Base-by-base conservation (phyloP, 208 protist genomes). In the Trichomonas gallinae region DNA sequence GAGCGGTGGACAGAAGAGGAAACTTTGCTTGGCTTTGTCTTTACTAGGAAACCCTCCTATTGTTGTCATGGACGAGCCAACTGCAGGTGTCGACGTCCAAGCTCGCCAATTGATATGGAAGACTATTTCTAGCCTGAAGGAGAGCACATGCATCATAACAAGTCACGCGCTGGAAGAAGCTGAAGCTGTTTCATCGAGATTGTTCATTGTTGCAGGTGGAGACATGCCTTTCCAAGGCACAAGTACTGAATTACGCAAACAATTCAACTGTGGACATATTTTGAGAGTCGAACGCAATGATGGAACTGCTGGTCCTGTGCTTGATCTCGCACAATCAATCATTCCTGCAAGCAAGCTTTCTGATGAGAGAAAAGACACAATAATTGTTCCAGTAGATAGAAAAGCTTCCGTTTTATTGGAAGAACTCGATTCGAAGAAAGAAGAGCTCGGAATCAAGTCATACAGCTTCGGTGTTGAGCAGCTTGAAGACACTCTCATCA, bases 41-140 rank as follows among this genome's bases (percentile, higher is more conserved):
- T 15, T 96, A 21, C 36, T 96, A 45, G 93, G 93, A 81, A 96
- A 96, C 82, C 93, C 93, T 9, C 93, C 93, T 83, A 96, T 96
- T 82, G 49, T 96, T 9, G 34, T 96, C 11, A 82, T 96, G 93
- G 93, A 96, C 46, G 93, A 96, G 38, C 93, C 93, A 96, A 82
- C 93, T 23, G 46, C 93, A 45, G 93, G 93, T 46, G 51, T 96
- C 31, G 93, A 96, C 82, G 49, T 81, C 46, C 49, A 82, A 96
- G 34, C 93, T 9, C 11, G 93, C 45, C 46, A 81, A 96, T 31
- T 63, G 13, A 82, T 96, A 42, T 96, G 93, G 93, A 45, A 96
- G 13, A 82, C 51, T 38, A 81, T 96, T 45, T 13, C 93, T 42
- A 11, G 36, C 2, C 13, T 96, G n/a, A 96, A 44, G 2, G 40